Evolutionary conservation across 2,329 filamentous ascomycete species (phyloP), one percentile per base, ranked within the genome.

Genomic region (Talaromyces verruculosus): DNA sequence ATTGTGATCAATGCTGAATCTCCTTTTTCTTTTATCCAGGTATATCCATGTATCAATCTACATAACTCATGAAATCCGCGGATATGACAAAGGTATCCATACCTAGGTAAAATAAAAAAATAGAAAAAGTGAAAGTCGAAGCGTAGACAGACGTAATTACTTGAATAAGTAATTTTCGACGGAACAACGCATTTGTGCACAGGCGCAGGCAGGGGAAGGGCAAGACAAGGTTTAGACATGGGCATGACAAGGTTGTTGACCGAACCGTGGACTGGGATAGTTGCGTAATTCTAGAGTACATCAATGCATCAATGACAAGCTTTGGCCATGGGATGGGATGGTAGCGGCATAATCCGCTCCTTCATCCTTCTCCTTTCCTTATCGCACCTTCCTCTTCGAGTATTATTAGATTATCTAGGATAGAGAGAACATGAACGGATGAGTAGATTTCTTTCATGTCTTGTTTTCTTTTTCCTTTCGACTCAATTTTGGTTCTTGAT

Each of bases 191-290:
- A 19, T 35, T 19, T 11, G 19, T 11, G 11, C 41, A 19, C 41
- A 45, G 41, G 41, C 41, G 7, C n/a, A 19, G 41, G n/a, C 6
- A 8, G 30, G 30, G 30, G 30, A 19, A 1, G 25, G 39, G 15
- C 2, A 19, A 1, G 43, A 22, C 43, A 45, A 22, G n/a, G 28
- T 30, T n/a, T 41, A n/a, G 39, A 13, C 17, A 41, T 41, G 39
- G 39, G 17, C 17, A 41, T 41, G 39, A 47, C 45, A 22, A 25
- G 19, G 17, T 25, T 47, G 45, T 3, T 30, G 5, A 51, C 17
- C n/a, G 49, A 57, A 39, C 53, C n/a, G 53, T 22, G n/a, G 53
- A n/a, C 33, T 57, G 33, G 51, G 51, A 35, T 35, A 55, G 28
- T 6, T 35, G 28, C 51, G 33, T 53, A 43, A 43, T 2, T 11